Evolutionary conservation across 257 asterid genomes (phyloP).

Genomic region (Nicotiana tabacum): DNA sequence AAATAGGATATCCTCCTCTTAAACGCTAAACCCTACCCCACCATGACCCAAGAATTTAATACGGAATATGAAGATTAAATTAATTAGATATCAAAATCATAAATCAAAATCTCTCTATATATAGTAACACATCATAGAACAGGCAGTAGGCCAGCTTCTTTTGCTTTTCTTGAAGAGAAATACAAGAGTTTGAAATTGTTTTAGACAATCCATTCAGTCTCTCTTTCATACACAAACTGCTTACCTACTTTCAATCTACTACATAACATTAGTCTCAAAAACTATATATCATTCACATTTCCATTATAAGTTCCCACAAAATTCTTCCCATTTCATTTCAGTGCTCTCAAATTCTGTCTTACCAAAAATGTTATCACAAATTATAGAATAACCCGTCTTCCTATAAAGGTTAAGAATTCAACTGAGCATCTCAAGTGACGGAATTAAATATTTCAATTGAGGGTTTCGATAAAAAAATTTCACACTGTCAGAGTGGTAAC

Average conservation of each 20-base stretch:
- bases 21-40: neutral
- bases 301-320: neutral
- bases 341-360: neutral
- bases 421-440: neutral
- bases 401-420: neutral
- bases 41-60: neutral
- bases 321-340: neutral
- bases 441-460: neutral
- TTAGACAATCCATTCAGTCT: neutral
- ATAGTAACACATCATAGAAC: neutral
- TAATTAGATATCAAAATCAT: neutral
- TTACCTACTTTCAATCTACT: slow-evolving; percentile 9
- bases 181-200: neutral
- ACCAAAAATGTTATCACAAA: too few relatives aligned
- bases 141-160: neutral
- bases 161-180: slow-evolving; percentile 3
- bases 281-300: neutral
- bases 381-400: neutral
- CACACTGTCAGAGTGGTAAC: neutral
- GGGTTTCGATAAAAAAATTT: neutral
- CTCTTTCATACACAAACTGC: neutral
- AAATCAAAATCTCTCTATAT: neutral
- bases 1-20: neutral
- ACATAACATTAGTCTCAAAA: neutral
- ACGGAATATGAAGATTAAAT: neutral